These are phyloP conservation scores for Chaetomidium leptoderma DNA, from an alignment of 495 filamentous ascomycete genomes.

Conservation along the genomic window DNA sequence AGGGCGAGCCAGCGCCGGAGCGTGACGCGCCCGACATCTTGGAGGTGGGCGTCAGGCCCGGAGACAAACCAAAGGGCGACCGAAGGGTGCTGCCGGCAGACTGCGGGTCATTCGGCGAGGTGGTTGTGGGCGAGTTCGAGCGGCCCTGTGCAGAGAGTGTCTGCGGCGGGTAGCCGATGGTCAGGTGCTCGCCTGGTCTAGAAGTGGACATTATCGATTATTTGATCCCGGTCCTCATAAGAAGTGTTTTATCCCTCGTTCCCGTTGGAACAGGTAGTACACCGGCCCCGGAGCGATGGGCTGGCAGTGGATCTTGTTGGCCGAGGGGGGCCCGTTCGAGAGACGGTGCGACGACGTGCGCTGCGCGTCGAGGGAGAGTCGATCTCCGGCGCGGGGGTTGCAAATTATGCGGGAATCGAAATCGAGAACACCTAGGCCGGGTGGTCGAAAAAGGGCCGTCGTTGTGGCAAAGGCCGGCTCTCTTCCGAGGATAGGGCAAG, in stretches of 20 bases:
- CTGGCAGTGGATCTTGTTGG: conserved; percentile 5
- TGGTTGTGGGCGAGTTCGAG: conserved; percentile 83
- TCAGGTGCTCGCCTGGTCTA: conserved; percentile 71
- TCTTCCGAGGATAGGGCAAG: conserved; percentile 6
- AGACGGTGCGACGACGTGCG: conserved; percentile 19
- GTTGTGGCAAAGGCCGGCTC: not conserved
- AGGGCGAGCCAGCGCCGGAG: conserved; percentile 93
- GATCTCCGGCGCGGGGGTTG: conserved; percentile 4
- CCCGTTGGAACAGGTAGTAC: conserved; percentile 14
- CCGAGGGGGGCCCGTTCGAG: not conserved
- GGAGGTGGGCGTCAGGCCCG: conserved; percentile 57
- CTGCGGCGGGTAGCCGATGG: conserved; percentile 64
- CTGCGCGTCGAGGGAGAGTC: conserved; percentile 15
- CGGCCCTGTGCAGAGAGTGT: conserved; percentile 58
- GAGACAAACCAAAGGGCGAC: conserved; percentile 69
- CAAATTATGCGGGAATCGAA: conserved; percentile 15
- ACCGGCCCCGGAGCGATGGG: conserved; percentile 10
- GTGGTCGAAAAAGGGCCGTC: not conserved
- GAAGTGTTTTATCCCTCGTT: conserved; percentile 24
- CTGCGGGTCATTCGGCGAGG: conserved; percentile 76
- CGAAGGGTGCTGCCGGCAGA: conserved; percentile 62
- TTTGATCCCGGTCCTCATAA: conserved; percentile 46
- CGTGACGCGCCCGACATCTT: conserved; percentile 71
- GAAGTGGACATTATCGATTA: conserved; percentile 93
- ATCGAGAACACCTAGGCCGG: conserved; percentile 1